Percentiles rank a stretch among this genome's conserved stretches.
Conservation (phyloP, 1,284 basidiomycete genomes). For the Ceratobasidium papillatum region DNA sequence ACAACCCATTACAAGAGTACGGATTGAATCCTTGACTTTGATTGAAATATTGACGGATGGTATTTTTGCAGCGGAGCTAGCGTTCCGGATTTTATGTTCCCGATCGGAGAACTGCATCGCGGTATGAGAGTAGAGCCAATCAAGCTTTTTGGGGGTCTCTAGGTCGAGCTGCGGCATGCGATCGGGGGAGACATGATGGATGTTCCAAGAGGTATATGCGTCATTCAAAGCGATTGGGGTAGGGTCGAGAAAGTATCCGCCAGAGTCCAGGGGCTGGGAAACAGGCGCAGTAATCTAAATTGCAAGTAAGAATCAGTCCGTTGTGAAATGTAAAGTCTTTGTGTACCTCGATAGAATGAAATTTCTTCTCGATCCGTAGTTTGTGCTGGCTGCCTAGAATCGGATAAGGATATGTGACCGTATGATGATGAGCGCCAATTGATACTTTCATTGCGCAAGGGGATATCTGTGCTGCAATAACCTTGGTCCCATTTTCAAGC, state of each 20-base stretch:
- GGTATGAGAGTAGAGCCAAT: not conserved
- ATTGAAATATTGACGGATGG: not conserved
- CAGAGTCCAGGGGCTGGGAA: not conserved
- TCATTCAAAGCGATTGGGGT: not conserved
- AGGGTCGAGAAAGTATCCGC: not conserved
- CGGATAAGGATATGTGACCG: constrained; percentile 4
- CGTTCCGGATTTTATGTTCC: not conserved
- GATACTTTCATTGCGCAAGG: constrained; percentile 11
- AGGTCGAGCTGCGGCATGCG: constrained; percentile 8
- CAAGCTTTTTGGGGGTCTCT: not conserved
- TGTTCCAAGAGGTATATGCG: not conserved
- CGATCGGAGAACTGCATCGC: not conserved
- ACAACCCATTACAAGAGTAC: not conserved
- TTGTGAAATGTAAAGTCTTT: not conserved
- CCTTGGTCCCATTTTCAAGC: not conserved
- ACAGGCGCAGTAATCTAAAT: constrained; percentile 3
- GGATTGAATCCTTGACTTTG: constrained; percentile 13
- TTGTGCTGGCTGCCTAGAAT: not conserved
- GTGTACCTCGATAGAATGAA: constrained; percentile 22
- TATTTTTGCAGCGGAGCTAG: not conserved
- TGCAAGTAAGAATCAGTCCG: not conserved
- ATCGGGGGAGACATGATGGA: constrained; percentile 2
- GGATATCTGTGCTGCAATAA: not conserved
- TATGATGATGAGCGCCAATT: not conserved
- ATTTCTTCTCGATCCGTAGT: constrained; percentile 18